Base-by-base conservation (phyloP, 1,139 yeast species). In the Yamadazyma songkhlaensis region DNA sequence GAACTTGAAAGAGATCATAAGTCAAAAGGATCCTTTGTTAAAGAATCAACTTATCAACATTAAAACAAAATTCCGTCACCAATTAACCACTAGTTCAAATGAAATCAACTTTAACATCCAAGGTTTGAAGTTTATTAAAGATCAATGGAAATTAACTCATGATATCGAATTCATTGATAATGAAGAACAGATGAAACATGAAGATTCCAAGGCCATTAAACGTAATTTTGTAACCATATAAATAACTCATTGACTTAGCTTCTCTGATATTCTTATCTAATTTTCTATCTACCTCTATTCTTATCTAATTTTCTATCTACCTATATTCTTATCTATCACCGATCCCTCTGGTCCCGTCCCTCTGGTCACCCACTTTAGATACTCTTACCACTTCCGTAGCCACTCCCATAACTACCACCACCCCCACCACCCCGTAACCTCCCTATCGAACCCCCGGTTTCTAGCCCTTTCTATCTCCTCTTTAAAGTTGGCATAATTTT, bases 101-200 rank as follows among this genome's bases (percentile, higher is more conserved):
- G 81, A 77, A 42, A 69, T 92, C 39, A 97, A 97, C n/a, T 83
- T 77, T 64, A 94, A 94, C 53, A 70, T 88, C 24, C 92, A 87
- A 42, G 97, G 96, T 2, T 68, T 92, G 58, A 77, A 74, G 50
- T 84, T 78, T 50, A 63, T 85, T 43, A 81, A 79, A 54, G 77
- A 74, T 34, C 90, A 85, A 59, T 90, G 97, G 97, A 77, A 79
- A 41, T 62, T 81, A 51, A 72, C 72, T 35, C 97, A 90, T 55
- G 79, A 77, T 45, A 71, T 77, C 29, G 88, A 83, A 55, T 90
- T 82, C 55, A 74, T 77, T 36, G 96, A 86, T 48, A 89, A 81
- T 39, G 72, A 69, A 25, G 86, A 81, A 48, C 81, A 75, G 55
- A 64, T 63, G 39, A 72, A 64, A 39, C 67, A 72, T 44, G 78